Evolutionary conservation across 805 yeast genomes (phyloP), one percentile per base, ranked within the genome.

Genomic region (Wickerhamiella alocasiicola): DNA sequence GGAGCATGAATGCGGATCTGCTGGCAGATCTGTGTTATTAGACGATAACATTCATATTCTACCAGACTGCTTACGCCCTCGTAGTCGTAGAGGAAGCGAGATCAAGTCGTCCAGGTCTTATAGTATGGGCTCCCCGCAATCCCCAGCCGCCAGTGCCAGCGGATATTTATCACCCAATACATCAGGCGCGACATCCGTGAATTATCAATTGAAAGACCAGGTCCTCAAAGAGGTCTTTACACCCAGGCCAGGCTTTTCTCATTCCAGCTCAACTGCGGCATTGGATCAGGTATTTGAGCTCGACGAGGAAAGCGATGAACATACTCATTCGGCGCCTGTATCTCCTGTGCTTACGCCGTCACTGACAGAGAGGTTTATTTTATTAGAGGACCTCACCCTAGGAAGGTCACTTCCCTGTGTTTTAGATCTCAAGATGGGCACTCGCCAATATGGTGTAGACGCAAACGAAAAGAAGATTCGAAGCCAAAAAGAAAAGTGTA

Each of bases 361-460:
- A 15, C 4, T 78, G 41, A 74, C 80, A 29, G 93, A 82, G 60
- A 67, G 93, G 46, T 91, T 85, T 56, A 78, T 91, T 28, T 60
- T 91, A 7, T 65, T 91, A 37, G 98, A 93, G 55, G 99, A 91
- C 62, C 63, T 91, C 36, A 91, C 97, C 0, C 70, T 77, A 41
- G 82, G 83, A 18, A 75, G 88, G 76, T 65, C 61, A 23, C 72
- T 71, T 48, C 96, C 98, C 0, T 87, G 95, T 56, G 97, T 88
- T 0, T 63, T 91, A 37, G 99, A 91, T 61, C 66, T 91, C 51
- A 91, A 91, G 56, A 91, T 91, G 97, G 99, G 99, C 0, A 88
- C 99, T 0, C 69, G 99, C 44, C 99, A 91, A 60, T 91, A 91
- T 54, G 98, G 99, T 7, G 79, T 88, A n/a, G 94, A 85, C 48